Evolutionary conservation across 2,329 filamentous ascomycete genomes (phyloP), one percentile per base, ranked within the genome.

Genomic region (Xylaria sp.): DNA sequence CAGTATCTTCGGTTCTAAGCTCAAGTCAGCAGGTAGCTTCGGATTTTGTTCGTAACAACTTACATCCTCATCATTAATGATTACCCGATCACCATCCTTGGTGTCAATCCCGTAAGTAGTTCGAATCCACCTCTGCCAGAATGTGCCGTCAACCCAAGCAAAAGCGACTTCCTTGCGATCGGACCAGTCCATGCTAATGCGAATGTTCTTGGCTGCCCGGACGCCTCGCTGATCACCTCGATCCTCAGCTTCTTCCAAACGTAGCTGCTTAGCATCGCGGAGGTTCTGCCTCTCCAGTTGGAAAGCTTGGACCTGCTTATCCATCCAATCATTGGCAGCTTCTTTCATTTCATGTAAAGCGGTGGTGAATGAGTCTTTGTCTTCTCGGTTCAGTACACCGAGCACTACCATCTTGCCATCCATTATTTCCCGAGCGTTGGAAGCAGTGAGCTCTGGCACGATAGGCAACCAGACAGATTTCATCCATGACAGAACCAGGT

Each of bases 21-120:
- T 58, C 58, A 59, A 61, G 76, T 85, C 73, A 85, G 80, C 76
- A 70, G 69, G 67, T 58, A 60, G 60, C 20, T 62, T 59, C 30
- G 28, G 20, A 9, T 41, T 36, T n/a, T 25, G 20, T 30, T 28
- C 10, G 15, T 23, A 6, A 55, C 63, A 67, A 85, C 93, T 91
- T 84, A 97, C 94, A 80, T 97, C 94, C 84, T 98, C 93, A 75
- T 99, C 96, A 73, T 97, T 97, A 81, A 99, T 96, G 67, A 99
- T 91, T 63, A 99, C 93, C 70, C 93, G 89, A 80, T 98, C 96
- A 56, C 95, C 94, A 70, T 96, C 90, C 76, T 87, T 90, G 69
- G 96, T 90, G 74, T 97, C 92, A 73, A 98, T 91, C 63, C 95
- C 95, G 77, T 97, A 99, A 0, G 95, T 97, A n/a, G 91, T 94